Evolutionary conservation across 176 grass and related monocot species (phyloP).

Genomic region (Juncus inflexus): DNA sequence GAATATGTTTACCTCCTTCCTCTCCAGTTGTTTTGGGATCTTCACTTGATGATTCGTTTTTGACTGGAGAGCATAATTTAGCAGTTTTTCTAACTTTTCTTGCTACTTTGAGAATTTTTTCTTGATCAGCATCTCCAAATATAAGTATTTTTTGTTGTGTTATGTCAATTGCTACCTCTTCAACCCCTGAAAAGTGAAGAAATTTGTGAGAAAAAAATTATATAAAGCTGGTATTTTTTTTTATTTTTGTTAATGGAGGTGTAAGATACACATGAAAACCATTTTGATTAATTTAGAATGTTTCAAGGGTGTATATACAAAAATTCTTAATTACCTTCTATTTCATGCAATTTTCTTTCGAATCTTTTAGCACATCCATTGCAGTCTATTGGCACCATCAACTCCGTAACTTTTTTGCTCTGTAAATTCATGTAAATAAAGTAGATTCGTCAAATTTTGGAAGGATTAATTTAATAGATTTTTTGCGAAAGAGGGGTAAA

Average conservation of each 20-base stretch:
- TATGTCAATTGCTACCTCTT: conserved; percentile 51
- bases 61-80: conserved; percentile 34
- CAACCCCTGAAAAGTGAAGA: conserved; percentile 42
- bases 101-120: conserved; percentile 71
- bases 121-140: conserved; percentile 56
- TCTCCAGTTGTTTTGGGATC: conserved; percentile 8
- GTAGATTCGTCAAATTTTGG: too few relatives aligned
- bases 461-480: too few relatives aligned
- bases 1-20: too few relatives aligned
- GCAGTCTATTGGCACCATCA: conserved; percentile 50
- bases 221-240: too few relatives aligned
- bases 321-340: conserved; percentile 33
- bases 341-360: conserved; percentile 34
- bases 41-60: conserved; percentile 27
- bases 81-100: conserved; percentile 64
- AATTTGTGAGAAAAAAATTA: background rate
- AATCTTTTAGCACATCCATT: conserved; percentile 47
- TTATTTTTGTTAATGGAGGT: too few relatives aligned
- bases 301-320: too few relatives aligned
- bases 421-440: conserved; percentile 24
- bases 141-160: conserved; percentile 67
- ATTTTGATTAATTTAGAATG: too few relatives aligned
- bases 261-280: too few relatives aligned
- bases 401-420: conserved; percentile 34
- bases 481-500: too few relatives aligned